A percentile compares a stretch with the other conserved stretches of the same genome.
Evolutionary conservation across 768 basidiomycete genomes (phyloP).

Genomic region (Mycena indigotica): DNA sequence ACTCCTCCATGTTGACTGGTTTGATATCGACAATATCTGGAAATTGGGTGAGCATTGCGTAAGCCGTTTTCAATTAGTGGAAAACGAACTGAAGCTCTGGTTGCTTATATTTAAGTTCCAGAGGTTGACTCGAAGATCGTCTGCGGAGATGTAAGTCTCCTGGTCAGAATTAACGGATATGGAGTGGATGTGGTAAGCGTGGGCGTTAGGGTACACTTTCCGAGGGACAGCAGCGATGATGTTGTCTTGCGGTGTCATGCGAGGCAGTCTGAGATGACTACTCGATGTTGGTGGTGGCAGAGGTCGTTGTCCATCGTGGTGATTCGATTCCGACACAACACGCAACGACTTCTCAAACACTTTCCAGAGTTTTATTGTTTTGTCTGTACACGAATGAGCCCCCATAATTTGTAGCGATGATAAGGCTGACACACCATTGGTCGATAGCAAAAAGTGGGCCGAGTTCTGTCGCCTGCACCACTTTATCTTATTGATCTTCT

Average conservation of each 20-base stretch:
- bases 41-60: background rate
- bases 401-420: slow-evolving; percentile 8
- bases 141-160: slow-evolving; percentile 99
- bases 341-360: slow-evolving; percentile 98
- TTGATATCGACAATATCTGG: slow-evolving; percentile 99
- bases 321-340: slow-evolving; percentile 96
- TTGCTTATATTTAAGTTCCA: slow-evolving; percentile 99
- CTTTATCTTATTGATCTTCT: slow-evolving; percentile 99
- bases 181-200: slow-evolving; percentile 99
- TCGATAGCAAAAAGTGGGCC: slow-evolving; percentile 95
- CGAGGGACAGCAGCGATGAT: slow-evolving; percentile 98
- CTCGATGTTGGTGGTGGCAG: slow-evolving; percentile 60
- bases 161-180: slow-evolving; percentile 99
- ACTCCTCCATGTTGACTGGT: slow-evolving; percentile 99
- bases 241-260: slow-evolving; percentile 92
- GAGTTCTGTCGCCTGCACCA: slow-evolving; percentile 99
- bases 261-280: slow-evolving; percentile 79
- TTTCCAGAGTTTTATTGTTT: slow-evolving; percentile 99
- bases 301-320: slow-evolving; percentile 75
- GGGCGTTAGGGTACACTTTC: slow-evolving; percentile 98
- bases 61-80: slow-evolving; percentile 4
- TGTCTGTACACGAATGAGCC: slow-evolving; percentile 60
- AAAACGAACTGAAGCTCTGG: slow-evolving; percentile 94
- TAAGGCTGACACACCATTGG: slow-evolving; percentile 72
- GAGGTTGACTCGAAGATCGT: slow-evolving; percentile 94